phyloP scores from a whole-genome alignment of 768 basidiomycete genomes.

The Mycena haematopus region DNA sequence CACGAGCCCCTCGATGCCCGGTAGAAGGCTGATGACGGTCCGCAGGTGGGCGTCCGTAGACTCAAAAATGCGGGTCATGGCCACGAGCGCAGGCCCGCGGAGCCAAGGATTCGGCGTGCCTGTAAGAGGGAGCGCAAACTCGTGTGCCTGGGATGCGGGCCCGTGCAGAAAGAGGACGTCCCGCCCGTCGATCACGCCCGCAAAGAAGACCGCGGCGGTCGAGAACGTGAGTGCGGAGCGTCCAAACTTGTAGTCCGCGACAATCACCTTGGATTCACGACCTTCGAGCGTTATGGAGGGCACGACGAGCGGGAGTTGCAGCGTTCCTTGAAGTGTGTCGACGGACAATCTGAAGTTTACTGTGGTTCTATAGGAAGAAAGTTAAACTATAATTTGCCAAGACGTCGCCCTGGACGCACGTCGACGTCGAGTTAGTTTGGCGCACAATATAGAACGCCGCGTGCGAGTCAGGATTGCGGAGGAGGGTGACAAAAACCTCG shows the following conservation, averaged over 20 bases:
- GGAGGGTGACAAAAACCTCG: conserved; percentile 62
- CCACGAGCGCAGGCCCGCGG: conserved; percentile 25
- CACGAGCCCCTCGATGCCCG: conserved; percentile 64
- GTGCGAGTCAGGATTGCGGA: conserved; percentile 71
- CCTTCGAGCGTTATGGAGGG: conserved; percentile 66
- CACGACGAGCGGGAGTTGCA: conserved; percentile 63
- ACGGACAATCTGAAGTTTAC: conserved; percentile 67
- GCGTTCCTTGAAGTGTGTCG: conserved; percentile 52
- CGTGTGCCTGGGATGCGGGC: conserved; percentile 58
- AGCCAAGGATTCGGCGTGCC: conserved; percentile 52
- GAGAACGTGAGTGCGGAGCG: conserved; percentile 68
- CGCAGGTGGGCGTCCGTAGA: conserved; percentile 33
- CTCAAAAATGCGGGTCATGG: conserved; percentile 37
- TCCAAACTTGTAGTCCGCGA: conserved; percentile 80
- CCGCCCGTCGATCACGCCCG: conserved; percentile 61
- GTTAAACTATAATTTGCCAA: background rate
- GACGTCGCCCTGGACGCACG: conserved; percentile 51
- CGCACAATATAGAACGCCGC: conserved; percentile 75
- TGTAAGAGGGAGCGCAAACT: conserved; percentile 51
- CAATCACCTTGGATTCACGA: conserved; percentile 75
- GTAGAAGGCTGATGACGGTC: conserved; percentile 59
- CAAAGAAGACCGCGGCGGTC: conserved; percentile 75
- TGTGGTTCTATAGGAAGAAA: conserved; percentile 42
- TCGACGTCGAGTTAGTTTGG: conserved; percentile 71
- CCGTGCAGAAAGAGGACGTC: conserved; percentile 73